A percentile compares a stretch with the other conserved stretches of the same genome.
phyloP scores from a whole-genome alignment of 306 rosid species.

The Myrica gale region DNA sequence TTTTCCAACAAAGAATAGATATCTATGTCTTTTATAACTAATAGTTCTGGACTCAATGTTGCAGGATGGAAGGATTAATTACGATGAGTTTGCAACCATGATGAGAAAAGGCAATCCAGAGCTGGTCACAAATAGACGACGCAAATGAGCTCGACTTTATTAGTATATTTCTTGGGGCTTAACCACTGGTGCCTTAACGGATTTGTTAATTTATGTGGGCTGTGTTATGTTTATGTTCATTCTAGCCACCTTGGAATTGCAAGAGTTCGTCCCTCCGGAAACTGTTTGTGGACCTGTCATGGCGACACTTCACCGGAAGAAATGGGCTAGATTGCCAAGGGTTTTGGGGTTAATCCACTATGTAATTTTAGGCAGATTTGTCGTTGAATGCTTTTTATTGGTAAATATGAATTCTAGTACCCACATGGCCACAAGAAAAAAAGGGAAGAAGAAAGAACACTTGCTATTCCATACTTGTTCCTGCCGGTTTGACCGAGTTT shows the following conservation, averaged over 20 bases:
- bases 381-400: neutral
- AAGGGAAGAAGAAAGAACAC: neutral
- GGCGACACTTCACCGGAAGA: neutral
- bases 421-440: neutral
- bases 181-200: neutral
- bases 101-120: conserved; percentile 95
- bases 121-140: conserved; percentile 49
- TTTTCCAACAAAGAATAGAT: neutral
- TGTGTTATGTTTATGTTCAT: neutral
- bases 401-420: neutral
- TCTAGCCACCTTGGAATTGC: neutral
- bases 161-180: conserved; percentile 11
- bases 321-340: neutral
- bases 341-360: neutral
- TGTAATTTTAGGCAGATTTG: neutral
- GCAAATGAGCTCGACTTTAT: conserved; percentile 41
- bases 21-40: neutral
- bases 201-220: neutral
- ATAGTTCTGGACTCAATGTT: conserved; percentile 3
- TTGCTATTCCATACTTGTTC: neutral
- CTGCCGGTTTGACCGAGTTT: neutral
- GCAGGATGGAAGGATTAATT: conserved; percentile 91
- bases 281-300: neutral
- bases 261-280: neutral
- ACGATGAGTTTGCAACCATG: conserved; percentile 90